These are phyloP conservation scores for Bombardia bombarda DNA, from an alignment of 495 filamentous ascomycete species.

Conservation along the genomic window DNA sequence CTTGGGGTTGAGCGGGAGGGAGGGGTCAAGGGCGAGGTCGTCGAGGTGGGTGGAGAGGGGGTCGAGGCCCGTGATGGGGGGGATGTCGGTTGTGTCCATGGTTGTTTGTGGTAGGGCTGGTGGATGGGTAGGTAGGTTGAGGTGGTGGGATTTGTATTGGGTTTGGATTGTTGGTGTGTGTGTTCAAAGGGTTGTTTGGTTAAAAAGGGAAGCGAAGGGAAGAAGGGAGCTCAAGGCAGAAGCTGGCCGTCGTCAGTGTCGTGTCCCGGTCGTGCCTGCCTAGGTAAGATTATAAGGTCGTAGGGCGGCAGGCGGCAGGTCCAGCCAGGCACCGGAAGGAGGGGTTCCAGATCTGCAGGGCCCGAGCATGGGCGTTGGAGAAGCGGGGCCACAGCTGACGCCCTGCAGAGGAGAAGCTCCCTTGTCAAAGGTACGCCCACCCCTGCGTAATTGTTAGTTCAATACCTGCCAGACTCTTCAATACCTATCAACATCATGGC, in stretches of 20 bases:
- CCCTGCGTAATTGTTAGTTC: too few species aligned
- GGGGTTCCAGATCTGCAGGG: neutral
- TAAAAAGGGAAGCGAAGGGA: neutral
- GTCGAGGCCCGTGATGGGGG: constrained; percentile 36
- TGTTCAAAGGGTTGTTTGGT: too few species aligned
- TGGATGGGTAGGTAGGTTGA: neutral
- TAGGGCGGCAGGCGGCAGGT: too few species aligned
- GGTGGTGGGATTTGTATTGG: neutral
- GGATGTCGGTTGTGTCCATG: constrained; percentile 27
- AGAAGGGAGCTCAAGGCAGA: neutral
- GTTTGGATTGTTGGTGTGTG: too few species aligned
- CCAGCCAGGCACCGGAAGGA: neutral
- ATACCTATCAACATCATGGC: too few species aligned
- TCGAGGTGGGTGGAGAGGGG: constrained; percentile 43
- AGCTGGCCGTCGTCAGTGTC: neutral
- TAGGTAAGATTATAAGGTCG: too few species aligned
- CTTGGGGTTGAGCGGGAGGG: constrained; percentile 30
- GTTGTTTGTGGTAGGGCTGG: neutral
- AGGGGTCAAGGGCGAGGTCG: constrained; percentile 32
- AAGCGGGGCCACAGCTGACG: neutral
- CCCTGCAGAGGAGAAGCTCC: neutral
- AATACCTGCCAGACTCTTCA: too few species aligned
- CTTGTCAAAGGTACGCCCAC: neutral
- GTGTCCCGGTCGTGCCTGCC: neutral
- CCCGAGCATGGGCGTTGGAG: neutral